Evolutionary conservation across 2,329 filamentous ascomycete species (phyloP).

Genomic region (Cladobotryum protrusum): DNA sequence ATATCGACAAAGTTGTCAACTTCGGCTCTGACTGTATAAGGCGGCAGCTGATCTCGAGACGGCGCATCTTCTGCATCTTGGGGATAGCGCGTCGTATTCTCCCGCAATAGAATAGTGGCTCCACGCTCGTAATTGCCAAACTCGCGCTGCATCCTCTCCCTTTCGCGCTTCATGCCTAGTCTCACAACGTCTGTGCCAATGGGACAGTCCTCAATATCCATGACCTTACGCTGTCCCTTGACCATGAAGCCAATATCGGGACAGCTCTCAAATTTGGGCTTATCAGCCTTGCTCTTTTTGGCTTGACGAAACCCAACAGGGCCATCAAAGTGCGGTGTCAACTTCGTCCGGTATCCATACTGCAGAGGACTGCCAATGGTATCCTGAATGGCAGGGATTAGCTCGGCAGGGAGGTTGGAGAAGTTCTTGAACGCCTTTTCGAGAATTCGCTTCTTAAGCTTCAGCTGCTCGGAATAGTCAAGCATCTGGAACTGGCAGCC

Average conservation of each 20-base stretch:
- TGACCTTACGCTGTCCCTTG: conserved; percentile 70
- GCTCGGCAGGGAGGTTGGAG: conserved; percentile 68
- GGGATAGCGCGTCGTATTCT: conserved; percentile 66
- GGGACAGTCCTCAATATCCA: conserved; percentile 97
- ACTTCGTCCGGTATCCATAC: conserved; percentile 92
- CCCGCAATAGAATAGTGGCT: conserved; percentile 81
- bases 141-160: conserved; percentile 66
- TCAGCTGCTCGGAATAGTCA: conserved; percentile 77
- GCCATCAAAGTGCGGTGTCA: conserved; percentile 91
- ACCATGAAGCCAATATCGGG: conserved; percentile 86
- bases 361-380: conserved; percentile 87
- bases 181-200: conserved; percentile 85
- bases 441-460: conserved; percentile 77
- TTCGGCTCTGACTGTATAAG: conserved; percentile 43
- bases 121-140: conserved; percentile 69
- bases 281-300: conserved; percentile 44
- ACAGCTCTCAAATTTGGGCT: conserved; percentile 48
- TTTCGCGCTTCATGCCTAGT: conserved; percentile 70
- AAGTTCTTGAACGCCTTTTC: conserved; percentile 92
- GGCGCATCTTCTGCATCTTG: conserved; percentile 36
- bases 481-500: conserved; percentile 99
- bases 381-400: conserved; percentile 69
- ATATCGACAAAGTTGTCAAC: conserved; percentile 57
- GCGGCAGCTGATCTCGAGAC: conserved; percentile 19
- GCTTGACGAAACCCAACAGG: conserved; percentile 52